These are phyloP conservation scores for Tricholoma hemisulphureum DNA, from an alignment of 768 basidiomycete species.

Conservation along the genomic window DNA sequence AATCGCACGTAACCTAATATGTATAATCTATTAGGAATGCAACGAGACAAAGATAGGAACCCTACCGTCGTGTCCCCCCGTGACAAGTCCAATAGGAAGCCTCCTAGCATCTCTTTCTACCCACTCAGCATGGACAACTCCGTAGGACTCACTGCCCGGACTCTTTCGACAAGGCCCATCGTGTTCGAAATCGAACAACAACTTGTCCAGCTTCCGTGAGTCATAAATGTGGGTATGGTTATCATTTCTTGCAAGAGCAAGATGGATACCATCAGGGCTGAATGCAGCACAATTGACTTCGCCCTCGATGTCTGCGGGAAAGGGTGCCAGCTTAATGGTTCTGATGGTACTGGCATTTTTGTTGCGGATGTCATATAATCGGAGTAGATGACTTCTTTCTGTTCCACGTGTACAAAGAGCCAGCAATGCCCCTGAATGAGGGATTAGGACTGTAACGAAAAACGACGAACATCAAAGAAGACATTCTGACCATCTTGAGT, in stretches of 20 bases:
- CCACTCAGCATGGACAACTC: constrained; percentile 56
- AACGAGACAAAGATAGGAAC: constrained; percentile 1
- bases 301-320: constrained; percentile 28
- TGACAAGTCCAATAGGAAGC: constrained; percentile 46
- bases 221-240: constrained; percentile 65
- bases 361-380: constrained; percentile 52
- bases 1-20: constrained; percentile 63
- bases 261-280: constrained; percentile 59
- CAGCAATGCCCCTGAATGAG: constrained; percentile 27
- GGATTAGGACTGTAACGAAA: constrained; percentile 1
- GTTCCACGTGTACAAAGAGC: constrained; percentile 34
- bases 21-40: constrained; percentile 3
- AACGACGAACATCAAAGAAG: not conserved
- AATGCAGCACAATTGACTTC: constrained; percentile 52
- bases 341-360: constrained; percentile 25
- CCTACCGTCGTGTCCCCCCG: constrained; percentile 66
- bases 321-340: constrained; percentile 35
- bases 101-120: constrained; percentile 38
- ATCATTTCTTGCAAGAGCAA: constrained; percentile 61
- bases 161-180: constrained; percentile 30
- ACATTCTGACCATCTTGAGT: constrained; percentile 41
- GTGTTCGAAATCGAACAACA: constrained; percentile 52
- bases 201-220: constrained; percentile 46
- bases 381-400: constrained; percentile 35
- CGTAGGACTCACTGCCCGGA: constrained; percentile 38